Evolutionary conservation across 148 eudicot genomes (phyloP), one percentile per base, ranked within the genome.

Genomic region (Limonium bicolor): DNA sequence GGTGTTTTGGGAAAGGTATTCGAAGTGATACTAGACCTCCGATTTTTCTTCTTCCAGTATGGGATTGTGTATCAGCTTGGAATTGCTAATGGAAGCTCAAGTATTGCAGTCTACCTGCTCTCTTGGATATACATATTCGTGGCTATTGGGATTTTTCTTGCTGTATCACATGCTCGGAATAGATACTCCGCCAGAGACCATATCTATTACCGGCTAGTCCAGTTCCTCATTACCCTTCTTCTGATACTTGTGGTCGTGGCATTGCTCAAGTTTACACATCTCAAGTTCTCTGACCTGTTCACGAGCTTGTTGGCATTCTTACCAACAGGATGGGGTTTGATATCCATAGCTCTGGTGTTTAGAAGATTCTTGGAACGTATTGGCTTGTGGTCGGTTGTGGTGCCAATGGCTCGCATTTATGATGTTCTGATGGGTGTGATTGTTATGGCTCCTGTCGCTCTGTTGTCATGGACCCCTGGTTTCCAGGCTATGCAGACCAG

Each of bases 401-500:
- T 67, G 19, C 66, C 87, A 52, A 67, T 82, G 61, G 87, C 96
- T 55, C 87, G 96, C 34, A 19, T 82, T 43, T 86, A 86, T 59
- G 94, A 86, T 21, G 67, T 78, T 31, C 11, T 86, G 72, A 78
- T 86, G 53, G 96, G 94, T 33, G 84, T 78, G 34, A 76, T 86
- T 55, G 78, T 86, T 39, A 68, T 86, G 87, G 62, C 61, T 34
- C 87, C 87, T 37, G 81, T 82, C 28, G 96, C 96, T 6, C 43
- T 82, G 20, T 59, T 86, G 3, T 78, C 96, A 30, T 86, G 96
- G 96, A 60, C 74, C 61, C 96, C 94, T 55, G 96, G 96, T 44
- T 82, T 86, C 72, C 96, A 86, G 63, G 63, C 83, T 7, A 86
- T 86, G 96, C 96, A 86, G 70, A 86, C 96, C 8, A 78, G 96